phyloP scores from a whole-genome alignment of 306 rosid genomes.

The Acacia crassicarpa region DNA sequence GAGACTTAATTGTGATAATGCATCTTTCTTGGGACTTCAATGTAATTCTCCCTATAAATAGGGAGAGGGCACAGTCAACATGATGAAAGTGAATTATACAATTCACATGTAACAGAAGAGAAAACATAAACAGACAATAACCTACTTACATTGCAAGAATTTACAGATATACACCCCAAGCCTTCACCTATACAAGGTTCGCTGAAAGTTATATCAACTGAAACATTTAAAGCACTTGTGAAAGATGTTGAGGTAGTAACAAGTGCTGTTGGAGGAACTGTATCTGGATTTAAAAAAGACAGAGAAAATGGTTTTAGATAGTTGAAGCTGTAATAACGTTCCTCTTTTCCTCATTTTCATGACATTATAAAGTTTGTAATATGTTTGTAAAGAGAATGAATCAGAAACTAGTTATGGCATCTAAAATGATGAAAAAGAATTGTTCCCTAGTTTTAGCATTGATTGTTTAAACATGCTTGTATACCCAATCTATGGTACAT shows the following conservation, averaged over 20 bases:
- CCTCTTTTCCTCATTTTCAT: constrained; percentile 4
- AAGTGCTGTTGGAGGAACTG: constrained; percentile 81
- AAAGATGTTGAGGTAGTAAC: constrained; percentile 57
- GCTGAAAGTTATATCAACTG: constrained; percentile 76
- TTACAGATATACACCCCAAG: constrained; percentile 65
- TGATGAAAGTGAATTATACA: too few relatives aligned
- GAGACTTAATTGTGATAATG: too few relatives aligned
- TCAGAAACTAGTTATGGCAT: too few relatives aligned
- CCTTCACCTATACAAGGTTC: constrained; percentile 74
- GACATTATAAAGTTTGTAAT: constrained; percentile 3
- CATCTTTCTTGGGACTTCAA: too few relatives aligned
- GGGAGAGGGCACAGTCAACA: too few relatives aligned
- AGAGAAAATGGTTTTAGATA: not conserved
- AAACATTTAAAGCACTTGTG: constrained; percentile 67
- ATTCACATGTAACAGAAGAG: not conserved
- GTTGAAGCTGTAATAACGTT: constrained; percentile 5
- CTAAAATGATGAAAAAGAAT: too few relatives aligned
- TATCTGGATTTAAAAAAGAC: constrained; percentile 51
- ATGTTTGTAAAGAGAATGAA: not conserved
- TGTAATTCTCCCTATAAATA: too few relatives aligned
- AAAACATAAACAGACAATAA: constrained; percentile 26
- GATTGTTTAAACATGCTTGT: not conserved
- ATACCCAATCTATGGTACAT: not conserved
- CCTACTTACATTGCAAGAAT: constrained; percentile 90
- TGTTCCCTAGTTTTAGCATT: not conserved